Base-by-base conservation (phyloP, 306 rosid genomes). In the Prunus campanulata region DNA sequence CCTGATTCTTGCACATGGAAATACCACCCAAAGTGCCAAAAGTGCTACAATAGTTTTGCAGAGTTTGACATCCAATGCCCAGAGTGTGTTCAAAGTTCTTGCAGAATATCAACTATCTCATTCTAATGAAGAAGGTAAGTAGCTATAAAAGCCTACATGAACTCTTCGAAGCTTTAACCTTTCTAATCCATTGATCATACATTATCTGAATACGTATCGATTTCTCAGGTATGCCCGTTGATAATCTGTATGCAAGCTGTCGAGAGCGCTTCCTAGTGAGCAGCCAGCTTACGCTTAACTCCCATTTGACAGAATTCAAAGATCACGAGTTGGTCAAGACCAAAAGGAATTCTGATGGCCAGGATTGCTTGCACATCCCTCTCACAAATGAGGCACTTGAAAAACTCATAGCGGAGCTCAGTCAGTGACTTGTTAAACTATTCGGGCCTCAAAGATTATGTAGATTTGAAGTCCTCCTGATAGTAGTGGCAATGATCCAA, bases 31-130 rank as follows among this genome's bases (percentile, higher is more conserved):
- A 86, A 85, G 70, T 66, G 96, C 92, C 67, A 95, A 90, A 88
- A 91, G 94, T 60, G 97, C 99, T 50, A 68, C 93, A 20, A 85
- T 90, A 71, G 96, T 95, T 64, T 86, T 95, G 78, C 96, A 85
- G 86, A 95, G 99, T 87, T 84, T 95, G 88, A 95, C 99, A 32
- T 86, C 92, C 50, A 95, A 95, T 72, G 99, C 95, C n/a, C 99
- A 92, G 77, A 86, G 96, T 16, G 92, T 92, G 68, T 95, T 95
- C 83, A 92, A 87, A 87, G 91, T 92, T 82, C 95, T 95, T 77
- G 92, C 92, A n/a, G 93, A 92, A 66, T 86, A 84, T 76, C 97
- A 92, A 74, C 84, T 92, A 50, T 83, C 91, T 76, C 91, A 92
- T 72, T 96, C 96, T 5, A 96, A 90, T 13, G 97, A 92, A 80